Evolutionary conservation across 352 stramenopile species (phyloP), one percentile per base, ranked within the genome.

Genomic region (Pythium sp.): DNA sequence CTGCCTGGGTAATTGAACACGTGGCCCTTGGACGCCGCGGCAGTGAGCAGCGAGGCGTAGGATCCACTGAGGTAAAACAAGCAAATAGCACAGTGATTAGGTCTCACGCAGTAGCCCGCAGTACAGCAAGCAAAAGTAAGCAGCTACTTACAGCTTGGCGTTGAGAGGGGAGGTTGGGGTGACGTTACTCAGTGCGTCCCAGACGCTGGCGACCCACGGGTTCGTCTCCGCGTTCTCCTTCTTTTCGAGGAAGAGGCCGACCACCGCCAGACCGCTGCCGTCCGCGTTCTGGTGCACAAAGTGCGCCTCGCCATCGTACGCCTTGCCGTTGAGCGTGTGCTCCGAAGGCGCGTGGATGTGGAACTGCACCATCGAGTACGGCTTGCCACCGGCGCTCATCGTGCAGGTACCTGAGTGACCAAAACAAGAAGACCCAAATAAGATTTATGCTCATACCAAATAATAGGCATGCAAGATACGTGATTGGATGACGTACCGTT

Each of bases 301-400:
- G 64, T 86, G 78, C 20, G 77, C 58, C 49, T 81, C 78, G 51
- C 58, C 75, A 36, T 78, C 73, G 47, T 72, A 65, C 22, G 65
- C 65, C 46, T 80, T 77, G 51, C 78, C 78, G 38, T 73, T 61
- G 49, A 86, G 46, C 28, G 64, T 79, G 78, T 86, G 78, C 61
- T 86, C 78, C 3, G 71, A 53, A 2, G 75, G 75, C 12, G 68
- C 59, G 60, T 86, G 78, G 60, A 71, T 68, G 62, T 86, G 78
- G 20, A 77, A 60, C 58, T 82, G 75, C 2, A 69, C 5, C 57
- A 72, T 76, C 28, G 58, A 49, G 65, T 68, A 80, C 6, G 43
- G n/a, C 46, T 68, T 73, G 57, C 47, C 66, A 5, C 61, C 58
- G 1, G 58, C 59, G 2, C 15, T 62, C 12, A 80, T 59, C 5